Conservation (phyloP, 2,329 filamentous ascomycete genomes). For the Trichoderma sp. region DNA sequence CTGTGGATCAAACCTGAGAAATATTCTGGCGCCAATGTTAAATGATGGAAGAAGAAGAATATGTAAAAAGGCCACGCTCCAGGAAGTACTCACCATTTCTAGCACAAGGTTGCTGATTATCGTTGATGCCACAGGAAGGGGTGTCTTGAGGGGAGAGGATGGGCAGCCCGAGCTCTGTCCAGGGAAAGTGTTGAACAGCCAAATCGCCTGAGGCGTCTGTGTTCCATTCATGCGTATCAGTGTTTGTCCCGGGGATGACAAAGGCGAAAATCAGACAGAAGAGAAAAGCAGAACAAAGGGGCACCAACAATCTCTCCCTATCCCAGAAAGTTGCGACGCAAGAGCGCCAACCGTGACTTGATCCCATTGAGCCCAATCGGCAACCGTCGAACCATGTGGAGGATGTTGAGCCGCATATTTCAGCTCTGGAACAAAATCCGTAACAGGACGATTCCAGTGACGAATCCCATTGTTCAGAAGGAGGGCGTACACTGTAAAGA, state of each 20-base stretch:
- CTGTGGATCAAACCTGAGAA: slow-evolving; percentile 26
- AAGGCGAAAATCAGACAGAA: not conserved
- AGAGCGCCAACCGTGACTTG: slow-evolving; percentile 24
- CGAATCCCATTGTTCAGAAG: slow-evolving; percentile 29
- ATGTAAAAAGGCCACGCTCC: no score
- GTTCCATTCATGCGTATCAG: not conserved
- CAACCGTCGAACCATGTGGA: not conserved
- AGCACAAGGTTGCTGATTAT: not conserved
- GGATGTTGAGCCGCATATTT: not conserved
- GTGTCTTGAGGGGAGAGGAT: slow-evolving; percentile 9
- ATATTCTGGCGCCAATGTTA: slow-evolving; percentile 24
- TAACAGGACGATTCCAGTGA: slow-evolving; percentile 33
- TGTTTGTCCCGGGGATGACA: not conserved
- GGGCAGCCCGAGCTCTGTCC: slow-evolving; percentile 1
- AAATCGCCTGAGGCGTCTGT: slow-evolving; percentile 12
- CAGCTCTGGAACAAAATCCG: slow-evolving; percentile 33
- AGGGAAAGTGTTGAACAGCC: slow-evolving; percentile 13
- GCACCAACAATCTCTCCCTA: slow-evolving; percentile 21
- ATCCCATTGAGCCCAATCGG: slow-evolving; percentile 22
- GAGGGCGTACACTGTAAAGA: slow-evolving; percentile 34
- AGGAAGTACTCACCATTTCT: not conserved
- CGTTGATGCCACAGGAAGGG: slow-evolving; percentile 24
- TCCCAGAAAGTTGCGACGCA: slow-evolving; percentile 20
- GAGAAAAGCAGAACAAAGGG: not conserved
- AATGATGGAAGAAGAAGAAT: not conserved